Conservation (phyloP, 805 yeast species). For the Schwanniomyces polymorphus region DNA sequence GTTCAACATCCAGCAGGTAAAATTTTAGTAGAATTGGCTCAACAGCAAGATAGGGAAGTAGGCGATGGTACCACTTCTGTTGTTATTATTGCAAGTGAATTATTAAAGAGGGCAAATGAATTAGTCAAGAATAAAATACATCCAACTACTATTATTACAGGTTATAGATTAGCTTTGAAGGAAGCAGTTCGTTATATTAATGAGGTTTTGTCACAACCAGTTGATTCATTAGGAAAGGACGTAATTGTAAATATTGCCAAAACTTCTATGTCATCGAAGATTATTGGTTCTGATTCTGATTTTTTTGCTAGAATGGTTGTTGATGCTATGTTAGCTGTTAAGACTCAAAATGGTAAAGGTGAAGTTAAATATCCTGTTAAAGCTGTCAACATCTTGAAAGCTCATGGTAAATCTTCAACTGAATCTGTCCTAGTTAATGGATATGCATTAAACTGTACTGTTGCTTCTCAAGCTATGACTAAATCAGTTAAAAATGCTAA, state of each 20-base stretch:
- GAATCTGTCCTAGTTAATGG: conserved; percentile 91
- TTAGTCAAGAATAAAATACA: conserved; percentile 91
- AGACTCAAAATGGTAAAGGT: conserved; percentile 84
- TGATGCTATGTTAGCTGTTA: conserved; percentile 93
- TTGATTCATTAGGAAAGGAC: conserved; percentile 78
- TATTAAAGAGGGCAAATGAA: conserved; percentile 89
- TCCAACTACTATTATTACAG: conserved; percentile 97
- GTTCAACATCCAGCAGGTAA: conserved; percentile 99
- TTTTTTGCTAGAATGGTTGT: conserved; percentile 90
- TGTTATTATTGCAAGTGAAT: conserved; percentile 92
- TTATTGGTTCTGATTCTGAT: conserved; percentile 90
- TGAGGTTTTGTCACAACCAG: conserved; percentile 80
- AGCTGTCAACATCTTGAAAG: conserved; percentile 93
- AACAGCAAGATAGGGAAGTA: conserved; percentile 97
- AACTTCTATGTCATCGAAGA: conserved; percentile 95
- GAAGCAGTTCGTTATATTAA: conserved; percentile 87
- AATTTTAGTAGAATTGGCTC: conserved; percentile 94
- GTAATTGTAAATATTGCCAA: conserved; percentile 88
- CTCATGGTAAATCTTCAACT: conserved; percentile 89
- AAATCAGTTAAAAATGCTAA: conserved; percentile 68
- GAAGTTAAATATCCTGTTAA: conserved; percentile 93
- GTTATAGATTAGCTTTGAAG: conserved; percentile 88
- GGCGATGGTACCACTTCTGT: conserved; percentile 99
- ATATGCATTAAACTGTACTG: conserved; percentile 94
- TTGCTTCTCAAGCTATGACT: conserved; percentile 96